Conservation (phyloP, 1,139 yeast genomes). For the Yamadazyma pseudoaaseri region DNA sequence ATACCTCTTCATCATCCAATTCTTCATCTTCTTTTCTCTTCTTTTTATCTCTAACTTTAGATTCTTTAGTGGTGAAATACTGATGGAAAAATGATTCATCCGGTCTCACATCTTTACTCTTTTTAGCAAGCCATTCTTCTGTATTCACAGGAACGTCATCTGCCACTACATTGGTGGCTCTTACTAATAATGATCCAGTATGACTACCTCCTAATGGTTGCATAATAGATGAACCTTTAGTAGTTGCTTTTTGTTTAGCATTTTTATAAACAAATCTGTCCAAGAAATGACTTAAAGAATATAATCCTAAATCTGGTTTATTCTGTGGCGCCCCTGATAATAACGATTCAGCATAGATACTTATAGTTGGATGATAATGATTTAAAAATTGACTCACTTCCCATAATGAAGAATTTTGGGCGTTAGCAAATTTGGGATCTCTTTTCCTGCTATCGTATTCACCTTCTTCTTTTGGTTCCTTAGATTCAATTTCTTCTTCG, state of each 20-base stretch:
- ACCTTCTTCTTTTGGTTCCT: constrained; percentile 16
- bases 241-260: constrained; percentile 69
- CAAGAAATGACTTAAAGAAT: constrained; percentile 84
- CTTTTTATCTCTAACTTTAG: constrained; percentile 39
- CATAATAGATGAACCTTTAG: constrained; percentile 91
- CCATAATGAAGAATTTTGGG: constrained; percentile 81
- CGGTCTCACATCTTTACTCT: constrained; percentile 67
- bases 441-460: constrained; percentile 85
- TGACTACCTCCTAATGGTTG: constrained; percentile 94
- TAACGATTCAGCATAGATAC: constrained; percentile 72
- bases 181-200: constrained; percentile 73
- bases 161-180: constrained; percentile 51
- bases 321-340: constrained; percentile 45
- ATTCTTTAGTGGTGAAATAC: constrained; percentile 69
- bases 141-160: constrained; percentile 70
- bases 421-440: constrained; percentile 87
- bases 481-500: constrained; percentile 22
- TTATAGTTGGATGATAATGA: constrained; percentile 92
- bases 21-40: constrained; percentile 32
- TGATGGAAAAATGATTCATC: constrained; percentile 90
- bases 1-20: constrained; percentile 71
- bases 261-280: constrained; percentile 95
- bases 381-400: constrained; percentile 69
- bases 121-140: constrained; percentile 75
- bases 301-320: constrained; percentile 85